Conservation (phyloP, 202 grass and related monocot genomes). For the Carex sylvatica region DNA sequence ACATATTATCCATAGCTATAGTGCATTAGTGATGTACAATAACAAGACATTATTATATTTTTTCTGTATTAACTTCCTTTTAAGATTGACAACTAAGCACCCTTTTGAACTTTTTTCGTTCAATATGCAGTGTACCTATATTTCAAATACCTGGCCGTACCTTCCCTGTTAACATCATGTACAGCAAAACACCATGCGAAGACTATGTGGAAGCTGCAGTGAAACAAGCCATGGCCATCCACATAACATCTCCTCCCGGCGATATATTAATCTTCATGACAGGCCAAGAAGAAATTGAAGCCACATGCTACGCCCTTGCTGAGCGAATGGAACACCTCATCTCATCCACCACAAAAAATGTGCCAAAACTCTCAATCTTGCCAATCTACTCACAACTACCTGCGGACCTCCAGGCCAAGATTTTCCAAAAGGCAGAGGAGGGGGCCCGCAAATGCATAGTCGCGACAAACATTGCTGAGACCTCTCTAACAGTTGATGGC, state of each 20-base stretch:
- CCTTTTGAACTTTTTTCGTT: conserved; percentile 10
- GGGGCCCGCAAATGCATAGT: conserved; percentile 95
- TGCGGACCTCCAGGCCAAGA: conserved; percentile 93
- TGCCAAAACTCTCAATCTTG: conserved; percentile 83
- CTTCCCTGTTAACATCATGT: conserved; percentile 85
- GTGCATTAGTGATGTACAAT: not conserved
- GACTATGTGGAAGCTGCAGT: conserved; percentile 98
- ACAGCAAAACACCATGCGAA: conserved; percentile 97
- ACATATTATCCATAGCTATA: not conserved
- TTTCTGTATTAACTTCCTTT: not conserved
- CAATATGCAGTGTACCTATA: conserved; percentile 64
- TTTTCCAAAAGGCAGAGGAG: conserved; percentile 97
- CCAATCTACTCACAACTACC: conserved; percentile 96
- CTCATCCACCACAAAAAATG: conserved; percentile 69
- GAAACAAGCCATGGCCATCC: conserved; percentile 94
- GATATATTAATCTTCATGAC: conserved; percentile 98
- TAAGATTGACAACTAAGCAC: conserved; percentile 3
- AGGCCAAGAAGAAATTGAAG: conserved; percentile 95
- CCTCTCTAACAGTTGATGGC: conserved; percentile 91
- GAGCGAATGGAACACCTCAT: conserved; percentile 90
- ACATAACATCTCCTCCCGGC: conserved; percentile 79
- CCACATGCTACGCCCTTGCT: conserved; percentile 87
- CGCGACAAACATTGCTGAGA: conserved; percentile 98
- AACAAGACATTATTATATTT: not conserved
- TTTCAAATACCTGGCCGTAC: conserved; percentile 91